Evolutionary conservation across 2,329 filamentous ascomycete genomes (phyloP), one percentile per base, ranked within the genome.

Genomic region (Pseudopyricularia cyperi): DNA sequence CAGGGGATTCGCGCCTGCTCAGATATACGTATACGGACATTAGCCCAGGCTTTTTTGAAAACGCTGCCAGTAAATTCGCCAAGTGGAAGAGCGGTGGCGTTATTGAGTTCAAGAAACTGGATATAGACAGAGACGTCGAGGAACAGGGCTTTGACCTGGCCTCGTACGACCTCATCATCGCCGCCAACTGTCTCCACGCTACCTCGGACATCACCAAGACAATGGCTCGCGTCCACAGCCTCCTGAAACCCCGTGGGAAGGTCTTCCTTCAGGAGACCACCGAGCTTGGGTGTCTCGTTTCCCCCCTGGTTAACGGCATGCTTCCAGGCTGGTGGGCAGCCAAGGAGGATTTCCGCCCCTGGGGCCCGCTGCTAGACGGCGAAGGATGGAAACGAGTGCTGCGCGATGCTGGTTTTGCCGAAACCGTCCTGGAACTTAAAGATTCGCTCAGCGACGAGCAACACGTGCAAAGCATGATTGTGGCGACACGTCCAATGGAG

Each of bases 11-110:
- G 5, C 53, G 53, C 14, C 51, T 58, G 26, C 28, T 48, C 26
- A 17, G 28, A n/a, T 75, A 73, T 55, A 68, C 65, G 3, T 74
- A 63, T 56, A 73, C 72, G 0, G 71, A 74, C 52, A 66, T 69
- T 17, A 65, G 64, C 2, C 52, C 62, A 2, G 64, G 62, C 17
- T 69, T 68, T 58, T 71, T 73, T 37, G 64, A 67, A 17, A 55
- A 59, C 1, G 66, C 48, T 6, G 19, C 8, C 30, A 5, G 8
- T 32, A 39, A 26, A 6, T 50, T 50, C 14, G 33, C 17, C 17
- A 28, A 50, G 14, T 26, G 19, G 33, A 28, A 28, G 32, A n/a
- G 3, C 3, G 33, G 33, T n/a, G 48, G 48, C 22, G 33, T 39
- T 2, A 15, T 51, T 6, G 30, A 34, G 28, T 51, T 46, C 50